Base-by-base conservation (phyloP, 257 asterid genomes). In the Gentiana dahurica region DNA sequence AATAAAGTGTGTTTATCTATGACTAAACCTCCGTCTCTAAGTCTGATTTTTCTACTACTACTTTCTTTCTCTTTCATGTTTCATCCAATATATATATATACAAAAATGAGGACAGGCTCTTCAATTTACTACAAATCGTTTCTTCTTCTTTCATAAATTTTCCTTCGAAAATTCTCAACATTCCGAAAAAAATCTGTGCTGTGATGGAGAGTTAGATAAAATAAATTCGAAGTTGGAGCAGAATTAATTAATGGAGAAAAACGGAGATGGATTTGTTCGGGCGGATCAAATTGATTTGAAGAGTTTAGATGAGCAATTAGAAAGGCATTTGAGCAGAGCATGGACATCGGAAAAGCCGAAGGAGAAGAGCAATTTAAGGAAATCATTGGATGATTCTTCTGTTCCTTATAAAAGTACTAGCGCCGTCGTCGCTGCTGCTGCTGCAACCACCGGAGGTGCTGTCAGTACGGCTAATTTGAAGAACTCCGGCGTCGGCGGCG, bases 231-330 rank as follows among this genome's bases (percentile, higher is more conserved):
- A 24, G 24, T 24, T 24, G 24, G 24, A 24, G 24, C 11, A 51
- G 50, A 15, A 7, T 36, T 32, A 46, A 13, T 3, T 47, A 44
- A 86, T 86, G 95, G 94, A 83, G 87, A 83, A 86, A 44, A 59
- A 72, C 34, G 77, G 85, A n/a, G 80, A 81, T 59, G 94, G 94
- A 34, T 83, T 82, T 44, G 91, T 88, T 59, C 71, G 95, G 61
- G 95, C 97, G 44, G 94, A 88, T 81, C 94, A 85, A 71, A 88
- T 88, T 11, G 95, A 88, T 76, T 77, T 85, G 78, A 88, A 88
- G 57, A 85, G 91, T 69, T 63, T 88, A 9, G 97, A 88, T 52
- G 97, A 88, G 67, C 97, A 85, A 67, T 80, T 85, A 1, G 94
- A 85, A 57, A 59, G 85, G 68, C 94, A 88, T 52, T 70, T 88